Conservation (phyloP, 2,329 filamentous ascomycete species). For the Colletotrichum lentis region DNA sequence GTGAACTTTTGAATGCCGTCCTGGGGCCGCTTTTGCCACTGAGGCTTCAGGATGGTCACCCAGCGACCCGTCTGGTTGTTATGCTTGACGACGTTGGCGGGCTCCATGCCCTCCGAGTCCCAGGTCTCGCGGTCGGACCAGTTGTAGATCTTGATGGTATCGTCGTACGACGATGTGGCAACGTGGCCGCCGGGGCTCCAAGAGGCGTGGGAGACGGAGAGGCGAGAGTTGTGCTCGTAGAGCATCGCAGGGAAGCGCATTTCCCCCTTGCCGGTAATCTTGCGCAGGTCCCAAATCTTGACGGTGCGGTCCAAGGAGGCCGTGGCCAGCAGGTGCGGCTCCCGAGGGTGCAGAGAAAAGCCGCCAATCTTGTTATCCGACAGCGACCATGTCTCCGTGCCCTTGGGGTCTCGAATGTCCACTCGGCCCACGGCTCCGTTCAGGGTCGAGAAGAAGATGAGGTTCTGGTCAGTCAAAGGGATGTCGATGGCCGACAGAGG, state of each 20-base stretch:
- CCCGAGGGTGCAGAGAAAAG: conserved; percentile 81
- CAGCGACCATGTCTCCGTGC: conserved; percentile 74
- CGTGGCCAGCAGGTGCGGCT: conserved; percentile 85
- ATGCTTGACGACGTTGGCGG: conserved; percentile 74
- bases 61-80: conserved; percentile 97
- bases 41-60: conserved; percentile 83
- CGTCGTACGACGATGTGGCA: conserved; percentile 92
- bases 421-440: conserved; percentile 82
- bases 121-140: conserved; percentile 70
- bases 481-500: conserved; percentile 88
- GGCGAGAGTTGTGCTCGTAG: conserved; percentile 80
- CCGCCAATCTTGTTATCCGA: conserved; percentile 96
- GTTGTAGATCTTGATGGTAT: conserved; percentile 92
- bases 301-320: conserved; percentile 89
- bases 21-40: conserved; percentile 84
- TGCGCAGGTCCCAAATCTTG: conserved; percentile 91
- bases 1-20: conserved; percentile 87
- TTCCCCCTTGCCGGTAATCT: conserved; percentile 72
- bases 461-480: conserved; percentile 71
- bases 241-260: conserved; percentile 71
- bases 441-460: conserved; percentile 87
- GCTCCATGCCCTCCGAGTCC: conserved; percentile 71
- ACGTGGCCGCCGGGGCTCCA: conserved; percentile 87
- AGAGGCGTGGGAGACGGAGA: conserved; percentile 91
- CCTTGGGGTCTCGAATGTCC: conserved; percentile 71